These are phyloP conservation scores for Blastobotrys malaysiensis DNA, from an alignment of 1,139 yeast species.

Conservation along the genomic window DNA sequence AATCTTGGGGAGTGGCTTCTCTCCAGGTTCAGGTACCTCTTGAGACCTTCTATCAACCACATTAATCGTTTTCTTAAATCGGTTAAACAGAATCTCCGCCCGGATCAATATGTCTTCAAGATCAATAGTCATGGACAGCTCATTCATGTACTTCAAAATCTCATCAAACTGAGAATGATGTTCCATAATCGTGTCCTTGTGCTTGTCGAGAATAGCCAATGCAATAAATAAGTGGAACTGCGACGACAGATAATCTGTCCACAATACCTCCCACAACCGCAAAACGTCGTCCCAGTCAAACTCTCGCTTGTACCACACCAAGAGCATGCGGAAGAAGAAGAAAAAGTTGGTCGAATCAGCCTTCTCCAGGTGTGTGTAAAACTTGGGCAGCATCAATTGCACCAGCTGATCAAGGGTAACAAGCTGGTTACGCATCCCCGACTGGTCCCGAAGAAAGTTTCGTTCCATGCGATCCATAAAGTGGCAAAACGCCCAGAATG, in stretches of 20 bases:
- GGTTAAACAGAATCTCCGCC: conserved; percentile 73
- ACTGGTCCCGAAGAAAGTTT: conserved; percentile 83
- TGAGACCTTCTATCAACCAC: conserved; percentile 51
- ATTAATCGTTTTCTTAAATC: conserved; percentile 73
- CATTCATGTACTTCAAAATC: conserved; percentile 88
- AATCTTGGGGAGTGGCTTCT: conserved; percentile 30
- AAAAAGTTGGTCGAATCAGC: conserved; percentile 89
- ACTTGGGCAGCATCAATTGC: conserved; percentile 80
- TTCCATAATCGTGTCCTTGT: conserved; percentile 70
- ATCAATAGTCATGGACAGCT: conserved; percentile 69
- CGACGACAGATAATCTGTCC: conserved; percentile 81
- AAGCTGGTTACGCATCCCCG: conserved; percentile 91
- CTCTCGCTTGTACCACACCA: conserved; percentile 95
- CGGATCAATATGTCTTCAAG: conserved; percentile 70
- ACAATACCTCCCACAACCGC: conserved; percentile 82
- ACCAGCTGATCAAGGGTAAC: conserved; percentile 73
- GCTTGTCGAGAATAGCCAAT: conserved; percentile 78
- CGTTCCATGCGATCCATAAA: conserved; percentile 96
- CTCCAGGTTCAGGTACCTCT: conserved; percentile 14
- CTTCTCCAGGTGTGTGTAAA: conserved; percentile 74
- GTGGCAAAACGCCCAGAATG: conserved; percentile 84
- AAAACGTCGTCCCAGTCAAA: conserved; percentile 75
- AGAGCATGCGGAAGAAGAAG: conserved; percentile 88
- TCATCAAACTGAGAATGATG: conserved; percentile 80
- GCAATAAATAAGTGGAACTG: conserved; percentile 88